Evolutionary conservation across 1,284 basidiomycete genomes (phyloP).

Genomic region (Boletus holoroseus): DNA sequence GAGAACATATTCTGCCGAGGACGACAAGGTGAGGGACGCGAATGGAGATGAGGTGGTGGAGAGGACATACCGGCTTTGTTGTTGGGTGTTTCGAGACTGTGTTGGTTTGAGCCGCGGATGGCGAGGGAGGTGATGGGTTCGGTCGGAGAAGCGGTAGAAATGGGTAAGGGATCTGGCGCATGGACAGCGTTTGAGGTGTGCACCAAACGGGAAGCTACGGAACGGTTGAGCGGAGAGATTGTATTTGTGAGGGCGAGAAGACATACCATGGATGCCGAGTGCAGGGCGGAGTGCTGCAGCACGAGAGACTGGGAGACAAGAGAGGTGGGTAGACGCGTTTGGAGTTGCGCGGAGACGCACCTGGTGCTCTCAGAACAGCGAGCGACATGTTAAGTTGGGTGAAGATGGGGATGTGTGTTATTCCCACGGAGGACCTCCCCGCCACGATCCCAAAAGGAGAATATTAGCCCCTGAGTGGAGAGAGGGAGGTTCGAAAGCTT

Average conservation of each 20-base stretch:
- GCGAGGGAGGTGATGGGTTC: slow-evolving; percentile 64
- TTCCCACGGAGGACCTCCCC: slow-evolving; percentile 22
- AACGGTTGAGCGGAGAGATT: not conserved
- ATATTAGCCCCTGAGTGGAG: slow-evolving; percentile 10
- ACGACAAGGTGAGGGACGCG: not conserved
- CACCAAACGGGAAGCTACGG: slow-evolving; percentile 49
- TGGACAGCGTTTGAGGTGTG: slow-evolving; percentile 46
- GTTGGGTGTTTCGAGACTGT: slow-evolving; percentile 80
- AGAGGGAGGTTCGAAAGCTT: no score
- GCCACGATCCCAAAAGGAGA: not conserved
- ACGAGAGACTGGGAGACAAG: slow-evolving; percentile 22
- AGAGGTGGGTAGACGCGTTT: not conserved
- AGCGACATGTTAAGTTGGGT: slow-evolving; percentile 43
- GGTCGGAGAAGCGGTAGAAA: slow-evolving; percentile 41
- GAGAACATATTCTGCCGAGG: slow-evolving; percentile 84
- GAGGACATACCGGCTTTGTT: slow-evolving; percentile 77
- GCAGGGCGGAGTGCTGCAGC: slow-evolving; percentile 44
- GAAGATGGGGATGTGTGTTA: not conserved
- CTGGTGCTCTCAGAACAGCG: slow-evolving; percentile 42
- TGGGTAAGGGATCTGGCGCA: slow-evolving; percentile 39
- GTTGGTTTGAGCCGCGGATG: slow-evolving; percentile 75
- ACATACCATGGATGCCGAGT: slow-evolving; percentile 43
- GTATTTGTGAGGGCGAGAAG: not conserved
- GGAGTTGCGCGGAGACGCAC: slow-evolving; percentile 26
- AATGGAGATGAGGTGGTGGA: not conserved